Evolutionary conservation across 129 eudicot species (phyloP).

Genomic region (Silybum marianum): DNA sequence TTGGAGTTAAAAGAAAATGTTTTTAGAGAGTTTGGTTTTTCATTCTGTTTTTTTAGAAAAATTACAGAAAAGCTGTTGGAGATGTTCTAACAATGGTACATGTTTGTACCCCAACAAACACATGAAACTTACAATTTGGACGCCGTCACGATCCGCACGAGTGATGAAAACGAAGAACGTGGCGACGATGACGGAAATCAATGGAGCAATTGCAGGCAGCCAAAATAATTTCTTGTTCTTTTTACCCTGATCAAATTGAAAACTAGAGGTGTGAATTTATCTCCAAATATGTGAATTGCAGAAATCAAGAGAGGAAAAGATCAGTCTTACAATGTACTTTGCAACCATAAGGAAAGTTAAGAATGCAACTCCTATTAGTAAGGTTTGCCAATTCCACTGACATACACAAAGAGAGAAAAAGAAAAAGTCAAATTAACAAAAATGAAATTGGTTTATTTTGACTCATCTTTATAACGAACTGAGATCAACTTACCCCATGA

Average conservation of each 20-base stretch:
- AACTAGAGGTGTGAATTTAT: not conserved
- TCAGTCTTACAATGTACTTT: constrained; percentile 65
- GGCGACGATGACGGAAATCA: constrained; percentile 67
- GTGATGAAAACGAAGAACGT: constrained; percentile 70
- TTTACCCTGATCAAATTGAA: constrained; percentile 45
- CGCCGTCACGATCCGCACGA: constrained; percentile 60
- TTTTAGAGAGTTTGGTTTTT: too few species aligned
- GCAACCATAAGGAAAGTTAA: constrained; percentile 60
- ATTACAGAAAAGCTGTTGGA: too few species aligned
- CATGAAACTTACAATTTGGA: constrained; percentile 54
- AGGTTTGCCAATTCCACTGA: constrained; percentile 90
- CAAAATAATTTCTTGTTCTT: constrained; percentile 65
- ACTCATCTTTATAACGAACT: not conserved
- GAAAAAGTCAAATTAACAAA: not conserved
- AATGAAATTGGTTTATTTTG: not conserved
- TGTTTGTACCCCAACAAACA: not conserved
- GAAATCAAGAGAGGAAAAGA: not conserved
- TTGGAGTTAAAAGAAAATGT: too few species aligned
- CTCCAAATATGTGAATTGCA: constrained; percentile 31
- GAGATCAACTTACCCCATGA: constrained; percentile 58
- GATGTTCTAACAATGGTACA: not conserved
- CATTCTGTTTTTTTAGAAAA: too few species aligned
- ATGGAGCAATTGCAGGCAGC: constrained; percentile 79
- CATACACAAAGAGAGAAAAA: not conserved
- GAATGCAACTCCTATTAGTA: constrained; percentile 64